phyloP scores from a whole-genome alignment of 148 eudicot species.

The Cornus florida region DNA sequence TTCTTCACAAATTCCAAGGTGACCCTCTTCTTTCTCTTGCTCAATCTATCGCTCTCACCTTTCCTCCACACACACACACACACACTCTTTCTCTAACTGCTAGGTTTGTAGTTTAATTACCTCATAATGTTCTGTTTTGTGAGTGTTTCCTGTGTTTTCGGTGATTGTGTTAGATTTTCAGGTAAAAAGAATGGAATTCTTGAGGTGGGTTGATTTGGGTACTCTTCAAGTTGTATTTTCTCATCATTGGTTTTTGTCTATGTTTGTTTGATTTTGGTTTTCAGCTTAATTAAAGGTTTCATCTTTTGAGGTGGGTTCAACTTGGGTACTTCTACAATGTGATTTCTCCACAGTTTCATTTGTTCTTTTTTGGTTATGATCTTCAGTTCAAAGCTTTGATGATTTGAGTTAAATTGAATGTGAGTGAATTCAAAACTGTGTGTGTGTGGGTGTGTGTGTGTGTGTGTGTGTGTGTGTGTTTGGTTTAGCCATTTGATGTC shows the following conservation, averaged over 20 bases:
- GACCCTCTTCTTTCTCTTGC: constrained; percentile 12
- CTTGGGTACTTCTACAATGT: not conserved
- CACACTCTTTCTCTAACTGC: not conserved
- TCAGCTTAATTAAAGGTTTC: not conserved
- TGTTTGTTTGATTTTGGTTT: not conserved
- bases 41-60: not conserved
- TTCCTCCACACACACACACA: not conserved
- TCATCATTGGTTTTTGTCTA: not conserved
- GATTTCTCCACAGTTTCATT: not conserved
- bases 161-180: constrained; percentile 4
- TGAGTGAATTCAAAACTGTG: not conserved
- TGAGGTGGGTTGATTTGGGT: constrained; percentile 11
- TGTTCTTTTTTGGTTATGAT: not conserved
- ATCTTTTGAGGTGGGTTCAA: constrained; percentile 4
- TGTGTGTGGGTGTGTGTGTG: not conserved
- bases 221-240: not conserved
- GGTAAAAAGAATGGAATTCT: constrained; percentile 2
- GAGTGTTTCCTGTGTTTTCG: constrained; percentile 5
- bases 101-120: not conserved
- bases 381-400: not conserved
- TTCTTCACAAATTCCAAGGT: constrained; percentile 13
- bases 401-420: not conserved
- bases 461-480: too few species aligned
- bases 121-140: not conserved
- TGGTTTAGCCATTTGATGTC: not conserved